Base-by-base conservation (phyloP, 257 asterid genomes). In the Parsonsia alboflavescens region DNA sequence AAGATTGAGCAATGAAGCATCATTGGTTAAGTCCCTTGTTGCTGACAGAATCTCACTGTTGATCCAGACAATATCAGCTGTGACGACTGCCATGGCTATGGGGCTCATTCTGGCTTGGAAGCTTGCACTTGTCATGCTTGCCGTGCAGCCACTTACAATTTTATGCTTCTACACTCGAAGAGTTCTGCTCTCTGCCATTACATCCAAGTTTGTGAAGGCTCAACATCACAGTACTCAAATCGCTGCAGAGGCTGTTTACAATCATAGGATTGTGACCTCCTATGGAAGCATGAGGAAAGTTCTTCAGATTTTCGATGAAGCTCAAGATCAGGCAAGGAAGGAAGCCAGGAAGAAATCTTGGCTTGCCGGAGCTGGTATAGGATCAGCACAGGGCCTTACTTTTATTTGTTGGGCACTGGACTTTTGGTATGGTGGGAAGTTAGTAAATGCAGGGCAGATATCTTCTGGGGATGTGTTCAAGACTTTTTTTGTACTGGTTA, bases 381-480 rank as follows among this genome's bases (percentile, higher is more conserved):
- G 96, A n/a, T 92, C 96, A 30, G 97, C 97, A 61, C 97, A 92
- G 24, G 96, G 97, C n/a, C 78, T 92, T 24, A 89, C 91, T 7
- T 90, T 90, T 74, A 90, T 92, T 41, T 84, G 96, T 73, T 90
- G 96, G 97, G 97, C 97, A 16, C 80, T 92, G 54, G 97, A 92
- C 49, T 90, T 92, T 26, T 92, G 97, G 97, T 90, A 87, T 71
- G 97, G 97, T 21, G 97, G 97, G 10, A 90, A 64, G 56, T 28
- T 92, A 13, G 92, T 92, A 0, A 74, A 79, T 71, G 76, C 79
- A 41, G 96, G 96, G 59, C 87, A 89, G 57, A 89, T 92, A 53
- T 90, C 96, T 5, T 82, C 97, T 0, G 96, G 89, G 2, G 97
- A 90, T 76, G 96, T 92, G 39, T 92, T 92, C 75, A 88, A 82